Conservation (phyloP, 1,139 yeast species). For the Taphrina communis region DNA sequence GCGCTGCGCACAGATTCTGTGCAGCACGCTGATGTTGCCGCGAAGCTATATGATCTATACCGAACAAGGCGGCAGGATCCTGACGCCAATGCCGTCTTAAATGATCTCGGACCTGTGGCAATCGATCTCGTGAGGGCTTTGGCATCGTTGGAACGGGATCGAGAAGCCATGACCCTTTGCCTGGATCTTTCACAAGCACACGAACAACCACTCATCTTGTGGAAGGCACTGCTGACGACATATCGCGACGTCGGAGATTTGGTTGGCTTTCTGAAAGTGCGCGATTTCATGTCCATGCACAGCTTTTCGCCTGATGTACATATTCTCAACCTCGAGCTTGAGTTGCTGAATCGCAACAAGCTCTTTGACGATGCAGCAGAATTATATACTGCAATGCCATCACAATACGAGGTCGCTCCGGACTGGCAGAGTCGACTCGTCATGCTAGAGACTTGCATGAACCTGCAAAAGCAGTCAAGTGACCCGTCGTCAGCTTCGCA, state of each 20-base stretch:
- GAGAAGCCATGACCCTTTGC: conserved; percentile 16
- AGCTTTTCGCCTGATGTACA: conserved; percentile 9
- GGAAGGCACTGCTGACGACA: conserved; percentile 22
- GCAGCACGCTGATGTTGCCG: conserved; percentile 15
- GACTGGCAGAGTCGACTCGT: conserved; percentile 9
- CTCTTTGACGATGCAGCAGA: conserved; percentile 15
- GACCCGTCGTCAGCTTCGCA: not conserved
- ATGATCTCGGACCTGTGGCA: conserved; percentile 1
- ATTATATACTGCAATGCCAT: conserved; percentile 18
- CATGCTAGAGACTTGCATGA: conserved; percentile 28
- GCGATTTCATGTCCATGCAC: conserved; percentile 24
- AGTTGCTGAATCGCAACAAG: not conserved
- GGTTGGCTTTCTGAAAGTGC: conserved; percentile 18
- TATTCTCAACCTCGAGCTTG: conserved; percentile 30
- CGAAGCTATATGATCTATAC: conserved; percentile 9
- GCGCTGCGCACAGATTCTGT: conserved; percentile 12
- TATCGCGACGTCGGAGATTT: conserved; percentile 22
- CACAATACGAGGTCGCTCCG: conserved; percentile 9
- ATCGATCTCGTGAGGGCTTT: conserved; percentile 2
- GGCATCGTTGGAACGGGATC: conserved; percentile 12
- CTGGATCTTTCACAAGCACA: not conserved
- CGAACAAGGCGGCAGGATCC: conserved; percentile 5
- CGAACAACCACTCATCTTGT: conserved; percentile 17
- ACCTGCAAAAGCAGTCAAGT: not conserved
- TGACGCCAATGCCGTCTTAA: not conserved